Percentiles rank a stretch among this genome's conserved stretches.
Evolutionary conservation across 495 filamentous ascomycete genomes (phyloP).

Genomic region (Pyronema domesticum): DNA sequence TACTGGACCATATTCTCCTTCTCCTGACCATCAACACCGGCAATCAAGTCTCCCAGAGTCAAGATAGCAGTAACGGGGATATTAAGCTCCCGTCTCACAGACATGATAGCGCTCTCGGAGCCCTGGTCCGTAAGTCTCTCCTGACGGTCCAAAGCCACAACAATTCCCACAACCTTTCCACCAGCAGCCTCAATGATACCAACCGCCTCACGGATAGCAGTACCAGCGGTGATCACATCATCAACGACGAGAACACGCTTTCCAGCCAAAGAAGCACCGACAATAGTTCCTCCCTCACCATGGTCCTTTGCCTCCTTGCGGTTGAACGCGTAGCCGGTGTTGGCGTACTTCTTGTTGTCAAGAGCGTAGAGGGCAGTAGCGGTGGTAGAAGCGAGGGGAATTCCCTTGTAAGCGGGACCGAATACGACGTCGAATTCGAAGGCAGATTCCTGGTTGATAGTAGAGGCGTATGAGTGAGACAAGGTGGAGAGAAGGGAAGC

Average conservation of each 20-base stretch:
- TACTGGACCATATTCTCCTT: constrained; percentile 61
- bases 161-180: constrained; percentile 62
- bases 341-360: constrained; percentile 35
- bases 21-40: constrained; percentile 43
- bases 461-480: constrained; percentile 59
- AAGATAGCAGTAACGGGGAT: constrained; percentile 39
- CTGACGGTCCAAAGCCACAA: constrained; percentile 73
- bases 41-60: constrained; percentile 64
- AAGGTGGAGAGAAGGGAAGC: constrained; percentile 55
- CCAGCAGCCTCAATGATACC: constrained; percentile 65
- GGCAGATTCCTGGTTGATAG: constrained; percentile 34
- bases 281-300: constrained; percentile 81
- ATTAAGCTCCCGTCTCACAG: constrained; percentile 51
- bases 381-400: constrained; percentile 61
- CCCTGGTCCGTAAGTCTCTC: constrained; percentile 55
- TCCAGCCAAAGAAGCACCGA: constrained; percentile 65
- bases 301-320: constrained; percentile 90
- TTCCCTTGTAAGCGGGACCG: constrained; percentile 92
- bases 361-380: constrained; percentile 49
- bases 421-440: constrained; percentile 52
- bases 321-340: constrained; percentile 73
- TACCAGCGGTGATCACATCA: constrained; percentile 90
- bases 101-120: constrained; percentile 57
- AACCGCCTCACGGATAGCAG: constrained; percentile 79
- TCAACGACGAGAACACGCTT: constrained; percentile 80